Conservation (phyloP, 805 yeast genomes). For the Kuraishia capsulata region DNA sequence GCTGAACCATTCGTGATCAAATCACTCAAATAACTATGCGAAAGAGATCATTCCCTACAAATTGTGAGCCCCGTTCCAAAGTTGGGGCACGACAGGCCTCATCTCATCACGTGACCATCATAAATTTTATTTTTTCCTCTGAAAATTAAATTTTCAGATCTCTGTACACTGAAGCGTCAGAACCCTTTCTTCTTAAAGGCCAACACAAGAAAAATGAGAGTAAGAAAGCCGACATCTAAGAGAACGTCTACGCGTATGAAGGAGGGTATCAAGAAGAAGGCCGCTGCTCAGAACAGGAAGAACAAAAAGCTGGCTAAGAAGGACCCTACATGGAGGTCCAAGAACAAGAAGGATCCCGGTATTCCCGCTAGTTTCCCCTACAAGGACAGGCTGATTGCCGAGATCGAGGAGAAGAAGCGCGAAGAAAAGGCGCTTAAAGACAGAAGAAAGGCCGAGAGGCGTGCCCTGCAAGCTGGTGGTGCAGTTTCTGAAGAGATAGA, state of each 20-base stretch:
- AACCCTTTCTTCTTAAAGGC: no score
- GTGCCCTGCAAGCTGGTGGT: constrained; percentile 8
- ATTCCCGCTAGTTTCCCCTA: constrained; percentile 94
- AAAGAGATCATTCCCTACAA: no score
- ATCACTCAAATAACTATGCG: no score
- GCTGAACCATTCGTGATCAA: no score
- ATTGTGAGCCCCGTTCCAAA: no score
- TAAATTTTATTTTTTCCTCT: no score
- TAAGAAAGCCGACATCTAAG: constrained; percentile 59
- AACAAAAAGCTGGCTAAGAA: neutral
- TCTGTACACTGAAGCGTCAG: no score
- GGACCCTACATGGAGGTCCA: neutral
- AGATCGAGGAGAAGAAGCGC: constrained; percentile 52
- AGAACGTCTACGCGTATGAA: constrained; percentile 88
- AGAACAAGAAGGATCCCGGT: constrained; percentile 48
- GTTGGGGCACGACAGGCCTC: no score
- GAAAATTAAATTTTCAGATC: no score
- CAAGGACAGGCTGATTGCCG: constrained; percentile 70
- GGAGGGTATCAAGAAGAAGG: constrained; percentile 94
- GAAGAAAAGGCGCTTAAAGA: neutral
- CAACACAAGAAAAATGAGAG: constrained; percentile 3
- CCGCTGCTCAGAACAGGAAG: constrained; percentile 44
- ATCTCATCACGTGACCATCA: no score
- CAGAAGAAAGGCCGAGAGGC: neutral
- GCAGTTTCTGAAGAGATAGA: neutral